Evolutionary conservation across 768 basidiomycete species (phyloP), one percentile per base, ranked within the genome.

Genomic region (Mrakia gelida): DNA sequence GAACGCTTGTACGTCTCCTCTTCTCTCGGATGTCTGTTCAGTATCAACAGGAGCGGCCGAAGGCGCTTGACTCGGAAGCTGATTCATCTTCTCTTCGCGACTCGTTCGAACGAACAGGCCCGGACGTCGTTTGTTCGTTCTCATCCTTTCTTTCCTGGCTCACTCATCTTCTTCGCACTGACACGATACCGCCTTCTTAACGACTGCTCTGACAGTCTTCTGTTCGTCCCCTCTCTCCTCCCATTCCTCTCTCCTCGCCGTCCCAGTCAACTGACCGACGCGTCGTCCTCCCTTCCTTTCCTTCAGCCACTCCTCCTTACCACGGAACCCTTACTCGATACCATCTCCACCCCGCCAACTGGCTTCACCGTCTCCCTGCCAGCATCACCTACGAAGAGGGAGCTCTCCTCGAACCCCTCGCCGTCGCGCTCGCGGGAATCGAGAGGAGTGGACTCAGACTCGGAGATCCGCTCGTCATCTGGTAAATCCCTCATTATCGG

Each of bases 281-380:
- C 18, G 49, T 52, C 49, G 18, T 23, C 21, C 41, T 61, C 26
- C n/a, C 34, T 23, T 34, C 30, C 43, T 15, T 43, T 1, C 26
- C 13, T 49, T 71, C 71, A 49, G 49, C 71, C n/a, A 49, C 71
- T 16, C 71, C 71, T 34, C 71, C 52, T 18, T 72, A 72, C 32
- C 49, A 72, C 49, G 71, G 52, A 38, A 56, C 45, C n/a, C 71
- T 72, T n/a, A 72, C 71, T n/a, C 43, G 71, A 41, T 86, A 78
- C 78, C 83, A 82, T 79, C 71, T 80, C 7, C 83, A 83, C 80
- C 85, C 85, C 4, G 84, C 85, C 0, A 73, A 80, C 43, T 86
- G 86, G 85, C 81, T 86, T 0, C 86, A 86, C 80, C 82, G 81
- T 61, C 77, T 86, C 26, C 86, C 86, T 1, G 83, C 85, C 68